Conservation (phyloP, 495 filamentous ascomycete species). For the Corynascus novoguineensis region DNA sequence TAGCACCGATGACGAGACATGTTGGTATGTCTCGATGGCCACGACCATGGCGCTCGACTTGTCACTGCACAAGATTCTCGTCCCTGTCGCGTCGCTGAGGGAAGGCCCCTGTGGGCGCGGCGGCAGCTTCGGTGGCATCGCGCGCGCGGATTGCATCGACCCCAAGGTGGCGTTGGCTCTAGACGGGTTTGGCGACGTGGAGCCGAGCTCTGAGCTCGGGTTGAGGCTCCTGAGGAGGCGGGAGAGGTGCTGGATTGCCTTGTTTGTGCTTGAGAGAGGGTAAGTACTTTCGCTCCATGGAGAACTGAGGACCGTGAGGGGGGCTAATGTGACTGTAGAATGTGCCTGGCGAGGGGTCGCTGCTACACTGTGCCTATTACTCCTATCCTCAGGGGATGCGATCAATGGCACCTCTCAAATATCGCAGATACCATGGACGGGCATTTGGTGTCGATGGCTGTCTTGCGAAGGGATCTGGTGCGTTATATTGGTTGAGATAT, state of each 20-base stretch:
- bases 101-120: constrained; percentile 30
- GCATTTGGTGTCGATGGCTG: constrained; percentile 61
- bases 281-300: neutral
- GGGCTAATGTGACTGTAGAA: constrained; percentile 36
- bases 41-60: constrained; percentile 63
- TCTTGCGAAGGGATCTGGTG: constrained; percentile 61
- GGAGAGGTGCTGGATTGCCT: constrained; percentile 63
- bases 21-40: constrained; percentile 63
- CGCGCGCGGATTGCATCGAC: constrained; percentile 61
- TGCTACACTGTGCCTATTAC: constrained; percentile 62
- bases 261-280: constrained; percentile 63
- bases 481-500: too few relatives aligned
- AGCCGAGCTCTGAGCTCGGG: constrained; percentile 54
- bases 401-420: constrained; percentile 58
- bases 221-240: constrained; percentile 55
- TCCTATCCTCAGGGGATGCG: constrained; percentile 58
- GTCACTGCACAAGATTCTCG: constrained; percentile 62
- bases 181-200: constrained; percentile 61
- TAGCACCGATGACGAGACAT: constrained; percentile 66
- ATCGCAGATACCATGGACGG: constrained; percentile 63
- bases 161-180: constrained; percentile 57
- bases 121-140: constrained; percentile 36
- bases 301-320: neutral
- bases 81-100: constrained; percentile 49
- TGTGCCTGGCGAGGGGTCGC: constrained; percentile 63